Conservation (phyloP, 352 stramenopile genomes). For the Paralagenidium karlingii region DNA sequence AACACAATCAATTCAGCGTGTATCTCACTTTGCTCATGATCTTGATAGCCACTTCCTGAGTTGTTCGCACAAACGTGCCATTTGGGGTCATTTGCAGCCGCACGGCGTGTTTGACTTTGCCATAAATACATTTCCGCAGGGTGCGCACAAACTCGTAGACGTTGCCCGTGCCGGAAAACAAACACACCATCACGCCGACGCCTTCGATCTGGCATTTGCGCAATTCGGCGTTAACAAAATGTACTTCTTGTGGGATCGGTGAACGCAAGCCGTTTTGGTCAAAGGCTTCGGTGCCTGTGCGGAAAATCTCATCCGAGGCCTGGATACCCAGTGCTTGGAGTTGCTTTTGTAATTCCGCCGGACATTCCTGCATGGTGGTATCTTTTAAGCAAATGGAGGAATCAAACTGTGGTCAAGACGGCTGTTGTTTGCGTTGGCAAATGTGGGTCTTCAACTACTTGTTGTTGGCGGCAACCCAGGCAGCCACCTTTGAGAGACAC, state of each 20-base stretch:
- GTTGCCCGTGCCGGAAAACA: conserved; percentile 69
- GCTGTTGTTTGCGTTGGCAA: too few species aligned
- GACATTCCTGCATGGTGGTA: conserved; percentile 45
- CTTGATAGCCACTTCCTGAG: conserved; percentile 75
- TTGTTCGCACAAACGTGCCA: conserved; percentile 67
- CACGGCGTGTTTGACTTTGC: conserved; percentile 80
- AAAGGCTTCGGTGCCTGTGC: conserved; percentile 57
- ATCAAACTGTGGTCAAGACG: too few species aligned
- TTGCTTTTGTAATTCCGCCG: conserved; percentile 61
- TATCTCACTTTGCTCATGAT: conserved; percentile 75
- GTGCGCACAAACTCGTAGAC: conserved; percentile 82
- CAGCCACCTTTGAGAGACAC: too few species aligned
- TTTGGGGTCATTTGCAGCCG: conserved; percentile 61
- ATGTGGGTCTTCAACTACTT: too few species aligned
- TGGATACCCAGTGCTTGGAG: conserved; percentile 71
- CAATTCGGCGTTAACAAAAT: conserved; percentile 79
- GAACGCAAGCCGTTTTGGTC: conserved; percentile 71
- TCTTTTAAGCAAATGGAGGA: too few species aligned
- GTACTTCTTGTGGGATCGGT: conserved; percentile 75
- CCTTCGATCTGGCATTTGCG: conserved; percentile 62
- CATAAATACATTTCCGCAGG: conserved; percentile 80
- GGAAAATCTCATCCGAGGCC: conserved; percentile 70
- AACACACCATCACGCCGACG: conserved; percentile 54
- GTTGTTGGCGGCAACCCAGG: too few species aligned
- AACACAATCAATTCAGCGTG: not conserved